These are phyloP conservation scores for Sporothrix dimorphospora DNA, from an alignment of 2,329 filamentous ascomycete species.

Conservation along the genomic window DNA sequence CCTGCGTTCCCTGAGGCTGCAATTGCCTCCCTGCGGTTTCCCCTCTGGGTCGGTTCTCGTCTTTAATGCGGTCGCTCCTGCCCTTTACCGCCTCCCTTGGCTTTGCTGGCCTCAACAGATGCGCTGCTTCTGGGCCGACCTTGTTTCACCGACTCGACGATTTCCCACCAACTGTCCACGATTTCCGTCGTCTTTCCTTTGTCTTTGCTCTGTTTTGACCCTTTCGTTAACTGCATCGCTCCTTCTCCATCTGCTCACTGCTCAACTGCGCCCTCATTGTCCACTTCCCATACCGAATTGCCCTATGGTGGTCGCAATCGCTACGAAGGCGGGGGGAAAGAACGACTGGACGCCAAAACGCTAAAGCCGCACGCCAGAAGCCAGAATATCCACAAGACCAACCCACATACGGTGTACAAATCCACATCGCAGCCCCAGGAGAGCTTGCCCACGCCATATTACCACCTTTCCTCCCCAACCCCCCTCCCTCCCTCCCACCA, in stretches of 20 bases:
- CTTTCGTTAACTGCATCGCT: background rate
- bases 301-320: constrained; percentile 10
- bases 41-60: constrained; percentile 3
- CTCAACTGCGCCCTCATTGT: background rate
- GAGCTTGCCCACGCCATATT: constrained; percentile 1
- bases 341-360: constrained; percentile 18
- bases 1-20: background rate
- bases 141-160: constrained; percentile 6
- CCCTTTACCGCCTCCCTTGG: constrained; percentile 11
- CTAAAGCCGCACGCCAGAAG: constrained; percentile 19
- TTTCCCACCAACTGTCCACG: background rate
- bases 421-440: constrained; percentile 15
- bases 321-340: constrained; percentile 21
- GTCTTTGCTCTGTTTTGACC: too few relatives aligned
- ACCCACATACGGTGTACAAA: constrained; percentile 7
- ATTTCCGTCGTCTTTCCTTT: background rate
- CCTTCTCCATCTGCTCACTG: background rate
- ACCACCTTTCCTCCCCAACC: constrained; percentile 7
- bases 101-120: background rate
- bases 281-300: background rate
- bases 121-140: background rate
- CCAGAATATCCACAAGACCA: constrained; percentile 14
- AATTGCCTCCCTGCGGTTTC: constrained; percentile 12
- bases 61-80: background rate
- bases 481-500: background rate